A percentile compares a stretch with the other conserved stretches of the same genome.
phyloP scores from a whole-genome alignment of 805 yeast genomes.

The Candida quercuum region DNA sequence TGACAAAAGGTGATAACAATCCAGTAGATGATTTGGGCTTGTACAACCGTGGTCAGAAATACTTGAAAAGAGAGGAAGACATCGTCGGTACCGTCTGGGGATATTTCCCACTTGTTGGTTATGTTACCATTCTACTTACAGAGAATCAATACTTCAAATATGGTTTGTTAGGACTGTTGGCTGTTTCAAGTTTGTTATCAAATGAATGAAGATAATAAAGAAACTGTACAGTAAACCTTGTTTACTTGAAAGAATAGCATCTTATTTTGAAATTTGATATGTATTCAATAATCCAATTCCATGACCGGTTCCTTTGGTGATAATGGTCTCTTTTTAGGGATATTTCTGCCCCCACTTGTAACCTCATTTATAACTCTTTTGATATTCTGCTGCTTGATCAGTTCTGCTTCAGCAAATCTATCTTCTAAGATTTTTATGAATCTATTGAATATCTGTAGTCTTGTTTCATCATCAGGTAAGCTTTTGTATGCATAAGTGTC shows the following conservation, averaged over 20 bases:
- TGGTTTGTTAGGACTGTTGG: slow-evolving; percentile 70
- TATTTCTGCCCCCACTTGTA: slow-evolving; percentile 10
- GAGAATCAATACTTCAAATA: slow-evolving; percentile 83
- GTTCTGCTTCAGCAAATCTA: slow-evolving; percentile 17
- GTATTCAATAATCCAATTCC: slow-evolving; percentile 28
- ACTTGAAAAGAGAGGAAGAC: slow-evolving; percentile 72
- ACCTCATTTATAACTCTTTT: slow-evolving; percentile 17
- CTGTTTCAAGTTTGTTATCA: slow-evolving; percentile 59
- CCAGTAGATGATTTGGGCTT: slow-evolving; percentile 85
- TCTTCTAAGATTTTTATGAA: slow-evolving; percentile 25
- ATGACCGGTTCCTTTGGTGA: slow-evolving; percentile 22
- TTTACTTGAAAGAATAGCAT: neutral
- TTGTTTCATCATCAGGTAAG: slow-evolving; percentile 26
- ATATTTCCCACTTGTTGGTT: slow-evolving; percentile 85
- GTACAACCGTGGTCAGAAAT: slow-evolving; percentile 70
- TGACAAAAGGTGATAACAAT: slow-evolving; percentile 96
- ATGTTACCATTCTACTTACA: slow-evolving; percentile 83
- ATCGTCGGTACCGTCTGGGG: slow-evolving; percentile 90
- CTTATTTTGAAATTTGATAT: no score
- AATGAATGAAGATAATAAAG: slow-evolving; percentile 35
- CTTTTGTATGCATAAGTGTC: slow-evolving; percentile 29
- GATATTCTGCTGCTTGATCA: slow-evolving; percentile 14
- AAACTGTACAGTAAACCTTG: neutral
- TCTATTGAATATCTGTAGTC: slow-evolving; percentile 29
- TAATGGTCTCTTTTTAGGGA: slow-evolving; percentile 14